Conservation (phyloP, 2,329 filamentous ascomycete species). For the Huntiella savannae region DNA sequence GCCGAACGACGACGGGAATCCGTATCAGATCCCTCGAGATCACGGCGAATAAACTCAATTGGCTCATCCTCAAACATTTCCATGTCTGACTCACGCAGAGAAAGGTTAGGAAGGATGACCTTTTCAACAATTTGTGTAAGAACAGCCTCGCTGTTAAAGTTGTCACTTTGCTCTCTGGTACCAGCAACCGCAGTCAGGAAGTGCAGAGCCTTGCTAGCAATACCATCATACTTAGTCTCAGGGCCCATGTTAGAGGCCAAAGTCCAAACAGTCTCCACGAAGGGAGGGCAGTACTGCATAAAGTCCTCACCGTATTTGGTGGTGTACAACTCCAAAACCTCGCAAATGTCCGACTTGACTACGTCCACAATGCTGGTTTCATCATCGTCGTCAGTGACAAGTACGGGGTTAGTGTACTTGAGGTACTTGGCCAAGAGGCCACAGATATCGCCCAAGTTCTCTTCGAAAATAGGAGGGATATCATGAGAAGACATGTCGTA, state of each 20-base stretch:
- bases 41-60: slow-evolving; percentile 90
- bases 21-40: slow-evolving; percentile 88
- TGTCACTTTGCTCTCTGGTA: slow-evolving; percentile 55
- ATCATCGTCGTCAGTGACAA: slow-evolving; percentile 73
- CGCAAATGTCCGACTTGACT: slow-evolving; percentile 85
- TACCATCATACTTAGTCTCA: slow-evolving; percentile 80
- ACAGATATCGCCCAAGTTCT: slow-evolving; percentile 61
- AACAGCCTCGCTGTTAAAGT: slow-evolving; percentile 67
- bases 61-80: slow-evolving; percentile 97
- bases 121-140: slow-evolving; percentile 83
- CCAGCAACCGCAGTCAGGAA: slow-evolving; percentile 82
- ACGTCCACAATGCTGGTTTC: slow-evolving; percentile 72
- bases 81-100: slow-evolving; percentile 77
- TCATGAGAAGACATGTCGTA: slow-evolving; percentile 97
- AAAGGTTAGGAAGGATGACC: slow-evolving; percentile 84
- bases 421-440: slow-evolving; percentile 81
- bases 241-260: slow-evolving; percentile 70
- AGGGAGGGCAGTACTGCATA: slow-evolving; percentile 56
- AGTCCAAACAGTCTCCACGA: slow-evolving; percentile 81
- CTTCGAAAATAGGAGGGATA: slow-evolving; percentile 83
- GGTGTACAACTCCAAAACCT: slow-evolving; percentile 73
- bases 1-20: slow-evolving; percentile 83
- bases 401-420: slow-evolving; percentile 64
- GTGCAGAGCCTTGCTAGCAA: slow-evolving; percentile 86
- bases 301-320: slow-evolving; percentile 95